Evolutionary conservation across 2,329 filamentous ascomycete genomes (phyloP).

Genomic region (Coniella vitis): DNA sequence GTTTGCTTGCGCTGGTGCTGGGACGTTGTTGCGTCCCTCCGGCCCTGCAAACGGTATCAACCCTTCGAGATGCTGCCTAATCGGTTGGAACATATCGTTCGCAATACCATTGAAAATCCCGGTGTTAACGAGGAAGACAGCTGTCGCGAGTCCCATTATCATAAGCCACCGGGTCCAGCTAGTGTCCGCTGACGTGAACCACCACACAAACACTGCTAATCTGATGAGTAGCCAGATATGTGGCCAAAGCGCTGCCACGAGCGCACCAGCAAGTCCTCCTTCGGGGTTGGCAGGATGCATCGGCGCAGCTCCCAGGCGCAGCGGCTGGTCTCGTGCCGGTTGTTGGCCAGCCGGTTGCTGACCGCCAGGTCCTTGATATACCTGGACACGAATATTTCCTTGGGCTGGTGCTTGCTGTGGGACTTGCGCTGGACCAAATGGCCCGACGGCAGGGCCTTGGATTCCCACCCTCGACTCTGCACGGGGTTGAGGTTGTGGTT

Average conservation of each 20-base stretch:
- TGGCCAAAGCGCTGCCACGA: conserved; percentile 45
- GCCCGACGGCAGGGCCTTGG: conserved; percentile 19
- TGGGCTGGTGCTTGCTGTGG: conserved; percentile 6
- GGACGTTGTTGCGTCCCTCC: conserved; percentile 22
- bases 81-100: conserved; percentile 48
- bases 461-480: conserved; percentile 16
- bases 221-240: conserved; percentile 56
- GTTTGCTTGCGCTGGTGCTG: conserved; percentile 17
- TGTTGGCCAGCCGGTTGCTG: conserved; percentile 6
- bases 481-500: conserved; percentile 20
- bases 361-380: conserved; percentile 3
- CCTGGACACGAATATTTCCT: conserved; percentile 9
- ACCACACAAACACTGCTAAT: conserved; percentile 55
- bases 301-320: conserved; percentile 6
- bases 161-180: conserved; percentile 55
- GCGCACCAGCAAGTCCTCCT: conserved; percentile 23
- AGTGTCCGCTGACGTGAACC: conserved; percentile 52
- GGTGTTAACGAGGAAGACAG: conserved; percentile 53
- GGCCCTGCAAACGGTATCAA: conserved; percentile 44
- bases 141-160: conserved; percentile 45
- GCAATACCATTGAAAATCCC: conserved; percentile 50
- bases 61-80: conserved; percentile 53
- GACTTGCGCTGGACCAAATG: conserved; percentile 1
- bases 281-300: conserved; percentile 34
- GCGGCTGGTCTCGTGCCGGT: conserved; percentile 5